These are phyloP conservation scores for Torulaspora globosa DNA, from an alignment of 1,139 yeast genomes.

Conservation along the genomic window DNA sequence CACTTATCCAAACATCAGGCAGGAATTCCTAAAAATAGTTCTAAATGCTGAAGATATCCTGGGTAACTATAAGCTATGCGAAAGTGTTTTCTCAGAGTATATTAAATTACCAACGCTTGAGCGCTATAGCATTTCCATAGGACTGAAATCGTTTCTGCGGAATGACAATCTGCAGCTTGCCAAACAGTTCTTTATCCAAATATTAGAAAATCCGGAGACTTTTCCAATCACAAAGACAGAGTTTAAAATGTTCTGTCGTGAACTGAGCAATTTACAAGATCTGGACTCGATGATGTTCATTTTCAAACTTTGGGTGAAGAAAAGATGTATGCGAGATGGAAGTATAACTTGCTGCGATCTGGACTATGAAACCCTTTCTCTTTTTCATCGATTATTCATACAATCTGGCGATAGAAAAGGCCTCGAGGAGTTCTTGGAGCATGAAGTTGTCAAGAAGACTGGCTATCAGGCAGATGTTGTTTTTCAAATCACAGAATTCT, in stretches of 20 bases:
- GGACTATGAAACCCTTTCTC: constrained; percentile 12
- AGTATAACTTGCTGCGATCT: constrained; percentile 10
- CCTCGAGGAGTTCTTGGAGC: constrained; percentile 16
- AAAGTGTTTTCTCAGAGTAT: constrained; percentile 29
- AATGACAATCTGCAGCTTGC: constrained; percentile 31
- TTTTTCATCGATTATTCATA: constrained; percentile 21
- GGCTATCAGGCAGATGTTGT: constrained; percentile 20
- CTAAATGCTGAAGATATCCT: constrained; percentile 22
- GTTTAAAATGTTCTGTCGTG: constrained; percentile 20
- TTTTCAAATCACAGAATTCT: constrained; percentile 21
- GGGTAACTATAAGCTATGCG: constrained; percentile 26
- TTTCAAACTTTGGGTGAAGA: constrained; percentile 26
- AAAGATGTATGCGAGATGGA: constrained; percentile 11
- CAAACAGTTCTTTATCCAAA: constrained; percentile 33
- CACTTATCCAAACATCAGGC: constrained; percentile 6
- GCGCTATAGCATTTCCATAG: constrained; percentile 25
- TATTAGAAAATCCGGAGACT: constrained; percentile 29
- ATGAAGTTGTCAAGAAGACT: constrained; percentile 14
- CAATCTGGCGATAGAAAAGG: constrained; percentile 13
- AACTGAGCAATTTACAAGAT: constrained; percentile 22
- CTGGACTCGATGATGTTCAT: constrained; percentile 22
- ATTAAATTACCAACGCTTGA: constrained; percentile 25
- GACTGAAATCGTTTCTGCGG: constrained; percentile 30
- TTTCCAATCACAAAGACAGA: constrained; percentile 25
- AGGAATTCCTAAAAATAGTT: constrained; percentile 18